Evolutionary conservation across 306 rosid genomes (phyloP), one percentile per base, ranked within the genome.

Genomic region (Gastrolobium bilobum): DNA sequence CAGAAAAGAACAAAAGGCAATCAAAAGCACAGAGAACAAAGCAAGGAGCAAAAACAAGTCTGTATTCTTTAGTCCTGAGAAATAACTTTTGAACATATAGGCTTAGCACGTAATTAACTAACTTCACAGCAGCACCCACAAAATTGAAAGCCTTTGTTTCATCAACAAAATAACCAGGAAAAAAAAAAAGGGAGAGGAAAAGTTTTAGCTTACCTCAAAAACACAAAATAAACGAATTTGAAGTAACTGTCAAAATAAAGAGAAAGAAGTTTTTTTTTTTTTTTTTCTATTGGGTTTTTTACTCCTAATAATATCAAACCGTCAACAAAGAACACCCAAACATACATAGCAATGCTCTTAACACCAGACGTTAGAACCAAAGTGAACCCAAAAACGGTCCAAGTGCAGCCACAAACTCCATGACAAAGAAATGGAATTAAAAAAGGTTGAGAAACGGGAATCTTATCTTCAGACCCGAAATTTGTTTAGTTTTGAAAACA

Each of bases 61-160:
- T 54, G 42, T 20, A 81, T 78, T 81, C 68, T 51, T 82, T 53
- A 46, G 74, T 57, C 69, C 37, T 13, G 37, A 68, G 52, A 85
- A 74, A 35, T 11, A 11, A 58, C 60, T 60, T 78, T 59, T 72
- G 10, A 77, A 14, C 72, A 42, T 2, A 46, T 54, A 37, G 34
- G 29, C 4, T 63, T 63, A 31, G 38, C 46, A 68, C 34, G 4
- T 34, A 68, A 38, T 51, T 37, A 77, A 59, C 35, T 68, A 77
- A 59, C 42, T 68, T 75, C 50, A 60, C 77, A 42, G 20, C 53
- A 64, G 5, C 40, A 1, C 10, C 2, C 50, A 10, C 3, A 44
- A 13, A 53, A 35, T n/a, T 64, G 48, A 54, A 52, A 72, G 60
- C 51, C 51, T 33, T 30, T 47, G 37, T 4, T 9, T 59, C 48